Base-by-base conservation (phyloP, 805 yeast species). In the Schwanniomyces occidentalis region DNA sequence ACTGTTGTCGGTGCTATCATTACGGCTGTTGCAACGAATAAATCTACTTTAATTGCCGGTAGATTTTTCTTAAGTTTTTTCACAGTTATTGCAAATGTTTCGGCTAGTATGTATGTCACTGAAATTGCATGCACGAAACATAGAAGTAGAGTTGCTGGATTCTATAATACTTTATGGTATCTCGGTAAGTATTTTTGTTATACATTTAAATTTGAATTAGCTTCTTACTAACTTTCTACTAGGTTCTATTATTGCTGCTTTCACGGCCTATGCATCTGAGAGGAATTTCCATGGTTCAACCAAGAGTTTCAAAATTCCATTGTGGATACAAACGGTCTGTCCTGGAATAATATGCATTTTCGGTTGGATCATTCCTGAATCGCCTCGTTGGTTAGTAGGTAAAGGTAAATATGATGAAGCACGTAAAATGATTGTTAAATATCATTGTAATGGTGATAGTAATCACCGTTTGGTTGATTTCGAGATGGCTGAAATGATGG, bases 61-160 rank as follows among this genome's bases (percentile, higher is more conserved):
- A 61, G 81, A 56, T 53, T 75, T 33, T 37, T 75, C 16, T 46
- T 74, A 30, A 76, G 78, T 44, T 48, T 65, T 27, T 78, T 76
- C 12, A 37, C 42, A 10, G 57, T 61, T 35, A 40, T 70, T 24
- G 62, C 71, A 4, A 55, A 54, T 22, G 61, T 67, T 18, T 60
- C 73, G 4, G 62, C 73, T 15, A 75, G 78, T 4, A 41, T 71
- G 7, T 54, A 71, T 44, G 56, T 71, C 29, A 59, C 75, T 4
- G 80, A 76, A 45, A 40, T 72, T 14, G 52, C 77, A 1, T 73
- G 62, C 41, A 76, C 77, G 15, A 37, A 52, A 15, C 51, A 53
- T 8, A 57, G 75, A 45, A 73, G 74, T 2, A 51, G 56, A 3
- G 30, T 36, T 22, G 47, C 46, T 66, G 26, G 45, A 63, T 34